These are phyloP conservation scores for Gossypium trilobum DNA, from an alignment of 441 rosid genomes.

Conservation along the genomic window DNA sequence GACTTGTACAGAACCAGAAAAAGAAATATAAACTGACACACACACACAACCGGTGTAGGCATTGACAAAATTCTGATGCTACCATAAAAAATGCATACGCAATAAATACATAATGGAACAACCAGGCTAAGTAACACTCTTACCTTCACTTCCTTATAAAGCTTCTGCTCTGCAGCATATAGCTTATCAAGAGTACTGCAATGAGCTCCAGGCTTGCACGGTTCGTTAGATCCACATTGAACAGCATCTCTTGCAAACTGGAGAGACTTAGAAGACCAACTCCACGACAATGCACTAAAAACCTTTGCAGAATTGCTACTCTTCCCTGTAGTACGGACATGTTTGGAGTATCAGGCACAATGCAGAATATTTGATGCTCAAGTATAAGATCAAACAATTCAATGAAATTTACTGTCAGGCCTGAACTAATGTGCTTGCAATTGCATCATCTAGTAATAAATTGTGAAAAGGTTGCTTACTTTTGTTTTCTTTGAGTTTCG, in stretches of 20 bases:
- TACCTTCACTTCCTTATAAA: constrained; percentile 77
- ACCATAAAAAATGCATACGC: not conserved
- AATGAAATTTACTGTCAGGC: not conserved
- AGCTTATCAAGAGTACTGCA: constrained; percentile 63
- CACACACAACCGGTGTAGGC: not conserved
- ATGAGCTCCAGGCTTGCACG: constrained; percentile 87
- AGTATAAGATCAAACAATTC: not conserved
- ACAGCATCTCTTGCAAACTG: constrained; percentile 39
- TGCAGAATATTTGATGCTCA: not conserved
- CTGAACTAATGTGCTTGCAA: not conserved
- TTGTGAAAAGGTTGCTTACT: constrained; percentile 31
- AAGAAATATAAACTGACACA: constrained; percentile 3
- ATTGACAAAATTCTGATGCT: not conserved
- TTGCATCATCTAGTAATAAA: not conserved
- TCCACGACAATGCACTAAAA: constrained; percentile 82
- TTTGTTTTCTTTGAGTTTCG: constrained; percentile 47
- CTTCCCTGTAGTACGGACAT: constrained; percentile 46
- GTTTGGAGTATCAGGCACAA: not conserved
- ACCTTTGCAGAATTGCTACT: constrained; percentile 77
- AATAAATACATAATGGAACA: constrained; percentile 18
- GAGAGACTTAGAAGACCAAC: constrained; percentile 78
- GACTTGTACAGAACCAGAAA: not conserved
- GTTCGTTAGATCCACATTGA: constrained; percentile 40
- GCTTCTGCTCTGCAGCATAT: constrained; percentile 65
- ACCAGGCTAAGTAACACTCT: constrained; percentile 14